These are phyloP conservation scores for Cubamyces lactineus DNA, from an alignment of 768 basidiomycete species.

Conservation along the genomic window DNA sequence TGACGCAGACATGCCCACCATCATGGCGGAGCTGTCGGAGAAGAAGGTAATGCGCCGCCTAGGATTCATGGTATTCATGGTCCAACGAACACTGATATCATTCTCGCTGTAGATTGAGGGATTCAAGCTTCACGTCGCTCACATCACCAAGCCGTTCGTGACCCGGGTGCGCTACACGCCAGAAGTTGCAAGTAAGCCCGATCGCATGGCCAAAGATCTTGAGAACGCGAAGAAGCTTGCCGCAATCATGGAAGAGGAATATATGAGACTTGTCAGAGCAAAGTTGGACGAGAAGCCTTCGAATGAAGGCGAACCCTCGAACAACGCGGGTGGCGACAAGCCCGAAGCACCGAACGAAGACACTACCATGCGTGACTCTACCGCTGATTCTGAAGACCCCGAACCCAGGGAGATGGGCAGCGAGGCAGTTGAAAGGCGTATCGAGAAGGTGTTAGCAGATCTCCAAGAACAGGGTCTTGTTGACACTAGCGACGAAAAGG, in stretches of 20 bases:
- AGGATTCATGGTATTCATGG: too few relatives aligned
- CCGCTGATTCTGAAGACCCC: slow-evolving; percentile 45
- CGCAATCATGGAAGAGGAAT: slow-evolving; percentile 74
- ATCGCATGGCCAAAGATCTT: slow-evolving; percentile 81
- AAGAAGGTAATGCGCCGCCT: slow-evolving; percentile 68
- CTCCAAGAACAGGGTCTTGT: slow-evolving; percentile 66
- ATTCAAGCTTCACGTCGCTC: slow-evolving; percentile 91
- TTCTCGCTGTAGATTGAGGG: slow-evolving; percentile 75
- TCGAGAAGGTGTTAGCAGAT: slow-evolving; percentile 76
- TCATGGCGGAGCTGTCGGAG: slow-evolving; percentile 76
- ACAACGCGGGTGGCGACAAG: slow-evolving; percentile 25
- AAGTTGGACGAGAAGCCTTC: slow-evolving; percentile 30
- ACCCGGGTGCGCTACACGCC: slow-evolving; percentile 82
- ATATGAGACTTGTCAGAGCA: slow-evolving; percentile 52
- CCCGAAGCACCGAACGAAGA: slow-evolving; percentile 30
- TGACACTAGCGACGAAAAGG: slow-evolving; percentile 65
- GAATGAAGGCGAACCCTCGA: slow-evolving; percentile 24
- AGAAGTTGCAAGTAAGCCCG: slow-evolving; percentile 77
- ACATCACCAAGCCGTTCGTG: slow-evolving; percentile 76
- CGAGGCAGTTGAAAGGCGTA: slow-evolving; percentile 78
- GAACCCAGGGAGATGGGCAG: slow-evolving; percentile 69
- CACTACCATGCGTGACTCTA: slow-evolving; percentile 33
- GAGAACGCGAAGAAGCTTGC: slow-evolving; percentile 75
- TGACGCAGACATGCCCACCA: slow-evolving; percentile 77
- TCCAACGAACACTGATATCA: neutral